Base-by-base conservation (phyloP, 768 basidiomycete genomes). In the Leucosporidium yakuticum region DNA sequence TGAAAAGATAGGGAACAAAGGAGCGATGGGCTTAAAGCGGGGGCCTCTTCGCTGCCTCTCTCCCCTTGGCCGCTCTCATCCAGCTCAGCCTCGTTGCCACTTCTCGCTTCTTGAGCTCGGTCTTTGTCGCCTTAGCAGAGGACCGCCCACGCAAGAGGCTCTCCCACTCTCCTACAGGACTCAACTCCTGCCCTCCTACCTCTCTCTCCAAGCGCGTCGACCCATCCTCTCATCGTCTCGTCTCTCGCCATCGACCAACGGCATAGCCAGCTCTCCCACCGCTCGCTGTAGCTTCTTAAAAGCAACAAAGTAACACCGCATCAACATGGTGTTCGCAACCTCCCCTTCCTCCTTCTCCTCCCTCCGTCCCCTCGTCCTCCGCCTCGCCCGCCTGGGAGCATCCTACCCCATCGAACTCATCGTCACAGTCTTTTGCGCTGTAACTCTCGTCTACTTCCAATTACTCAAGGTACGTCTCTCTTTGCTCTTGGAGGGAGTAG, bases 391-490 rank as follows among this genome's bases (percentile, higher is more conserved):
- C 39, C 23, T 70, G 0, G 71, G 69, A 7, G 62, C 69, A 17
- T 44, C 60, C 6, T 65, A 66, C 47, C 72, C 75, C 34, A 76
- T 76, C 69, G 75, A 76, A 54, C 64, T 67, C 63, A 72, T 76
- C 61, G 92, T 96, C 65, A 85, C 86, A 78, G 88, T 91, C 81
- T 90, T 87, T 78, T 85, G 93, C 75, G 78, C 94, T 68, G 88
- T 89, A 27, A 98, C 96, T 1, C 84, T 98, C 61, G 89, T 91
- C 57, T 98, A 98, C 79, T 96, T 98, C 78, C 92, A 95, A 76
- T 83, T 96, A 73, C 84, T 99, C 68, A 85, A 85, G 64, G 89
- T 75, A 87, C 92, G 70, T 56, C 70, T 54, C 39, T 61, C 61
- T 62, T 64, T 62, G 4, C 54, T 19, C 23, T 32, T 27, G 4